Base-by-base conservation (phyloP, 495 filamentous ascomycete species). In the Chaetomium tenue region DNA sequence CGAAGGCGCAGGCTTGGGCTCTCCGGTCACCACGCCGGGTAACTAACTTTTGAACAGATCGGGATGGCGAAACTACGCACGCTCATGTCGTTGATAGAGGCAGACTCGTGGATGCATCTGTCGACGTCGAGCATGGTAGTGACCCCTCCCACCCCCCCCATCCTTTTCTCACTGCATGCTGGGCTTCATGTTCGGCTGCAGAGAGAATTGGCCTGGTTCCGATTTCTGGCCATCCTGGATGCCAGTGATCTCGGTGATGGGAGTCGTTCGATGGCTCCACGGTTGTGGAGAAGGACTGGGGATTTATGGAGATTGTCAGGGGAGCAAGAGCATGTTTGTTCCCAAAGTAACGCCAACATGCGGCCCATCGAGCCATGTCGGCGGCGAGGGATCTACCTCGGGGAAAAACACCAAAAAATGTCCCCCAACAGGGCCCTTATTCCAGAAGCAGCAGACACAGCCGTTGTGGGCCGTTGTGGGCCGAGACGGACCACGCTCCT, bases 101-200 rank as follows among this genome's bases (percentile, higher is more conserved):
- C 40, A 39, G 59, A 42, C 52, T 47, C 37, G 15, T 2, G 23
- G 7, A 46, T 55, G 60, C 50, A 55, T 26, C 11, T 37, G 39
- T 44, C 51, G 30, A n/a, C 20, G 23, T 51, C 11, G 61, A 58
- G 61, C 63, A 59, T 30, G 56, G 33, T 59, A 23, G 22, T 39
- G 6, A 44, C 13, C 46, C 33, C 30, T 47, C 26, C 61, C 50
- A 58, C 63, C 16, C 26, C 26, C 44, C 26, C 33, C 44, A 66
- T 70, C 69, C 66, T 82, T 80, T 79, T 79, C 78, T 81, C 79
- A 75, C 79, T 74, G 75, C 71, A 69, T 70, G 69, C 74, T 66
- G 22, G 65, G 74, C 78, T 74, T 69, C 60, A 67, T 54, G 79
- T 76, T 68, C 56, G 65, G 78, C 73, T 70, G 70, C 55, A 70